These are phyloP conservation scores for Copromyces sp. DNA, from an alignment of 495 filamentous ascomycete genomes.

Conservation along the genomic window DNA sequence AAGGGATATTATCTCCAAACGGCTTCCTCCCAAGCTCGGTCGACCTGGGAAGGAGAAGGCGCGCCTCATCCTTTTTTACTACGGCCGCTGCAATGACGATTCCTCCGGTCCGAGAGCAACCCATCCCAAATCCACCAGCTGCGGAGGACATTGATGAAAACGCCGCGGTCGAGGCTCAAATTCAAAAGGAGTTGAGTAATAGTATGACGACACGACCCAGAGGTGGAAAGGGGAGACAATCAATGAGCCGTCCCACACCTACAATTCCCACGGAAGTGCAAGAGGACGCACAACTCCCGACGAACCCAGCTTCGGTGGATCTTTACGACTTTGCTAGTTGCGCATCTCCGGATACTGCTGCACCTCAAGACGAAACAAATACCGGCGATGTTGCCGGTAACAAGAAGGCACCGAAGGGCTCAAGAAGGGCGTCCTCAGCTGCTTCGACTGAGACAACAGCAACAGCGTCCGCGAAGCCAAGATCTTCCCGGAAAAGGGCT, in stretches of 20 bases:
- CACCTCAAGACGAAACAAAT: conserved; percentile 2
- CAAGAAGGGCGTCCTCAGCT: conserved; percentile 9
- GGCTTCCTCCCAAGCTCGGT: not conserved
- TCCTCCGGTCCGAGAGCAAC: not conserved
- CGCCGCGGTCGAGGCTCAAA: not conserved
- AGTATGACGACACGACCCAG: not conserved
- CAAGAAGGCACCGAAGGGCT: not conserved
- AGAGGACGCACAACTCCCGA: not conserved
- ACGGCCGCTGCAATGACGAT: not conserved
- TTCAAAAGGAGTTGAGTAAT: not conserved
- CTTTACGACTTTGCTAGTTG: conserved; percentile 29
- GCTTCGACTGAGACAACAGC: not conserved
- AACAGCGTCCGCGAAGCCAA: conserved; percentile 6
- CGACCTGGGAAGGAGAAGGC: not conserved
- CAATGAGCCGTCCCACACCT: not conserved
- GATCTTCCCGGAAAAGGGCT: conserved; percentile 24
- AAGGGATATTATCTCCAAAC: not conserved
- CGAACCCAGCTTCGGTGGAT: conserved; percentile 7
- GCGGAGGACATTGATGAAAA: not conserved
- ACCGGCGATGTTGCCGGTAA: not conserved
- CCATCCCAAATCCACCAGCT: not conserved
- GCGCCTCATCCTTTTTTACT: not conserved
- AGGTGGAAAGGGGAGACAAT: not conserved
- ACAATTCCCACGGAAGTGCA: not conserved
- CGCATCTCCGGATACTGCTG: conserved; percentile 11